Conservation (phyloP, 2,329 filamentous ascomycete species). For the Metarhizium guizhouense region DNA sequence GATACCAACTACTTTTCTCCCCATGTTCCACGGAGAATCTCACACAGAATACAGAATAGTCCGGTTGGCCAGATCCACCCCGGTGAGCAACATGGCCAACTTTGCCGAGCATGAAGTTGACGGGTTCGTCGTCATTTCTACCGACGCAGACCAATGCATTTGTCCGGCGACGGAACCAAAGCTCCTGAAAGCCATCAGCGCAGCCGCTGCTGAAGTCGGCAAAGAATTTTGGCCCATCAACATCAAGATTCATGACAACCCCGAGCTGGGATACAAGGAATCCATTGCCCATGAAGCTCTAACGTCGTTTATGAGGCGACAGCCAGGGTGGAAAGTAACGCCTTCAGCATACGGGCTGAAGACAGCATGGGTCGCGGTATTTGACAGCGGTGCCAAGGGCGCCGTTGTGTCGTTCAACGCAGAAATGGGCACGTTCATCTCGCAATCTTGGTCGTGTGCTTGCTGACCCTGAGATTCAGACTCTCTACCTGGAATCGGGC, state of each 20-base stretch:
- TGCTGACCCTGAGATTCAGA: conserved; percentile 19
- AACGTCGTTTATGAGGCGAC: conserved; percentile 24
- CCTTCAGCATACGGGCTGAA: conserved; percentile 30
- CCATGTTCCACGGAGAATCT: no score
- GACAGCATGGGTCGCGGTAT: conserved; percentile 34
- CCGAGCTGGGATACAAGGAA: conserved; percentile 31
- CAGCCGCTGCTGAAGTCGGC: conserved; percentile 10
- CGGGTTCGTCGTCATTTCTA: conserved; percentile 7
- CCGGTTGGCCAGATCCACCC: no score
- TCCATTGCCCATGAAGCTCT: conserved; percentile 30
- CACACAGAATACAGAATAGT: no score
- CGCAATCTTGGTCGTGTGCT: no score
- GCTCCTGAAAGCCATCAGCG: conserved; percentile 31
- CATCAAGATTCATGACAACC: conserved; percentile 32
- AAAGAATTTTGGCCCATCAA: conserved; percentile 25
- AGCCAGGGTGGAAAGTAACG: conserved; percentile 28
- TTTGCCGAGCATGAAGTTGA: conserved; percentile 4
- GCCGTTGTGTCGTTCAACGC: conserved; percentile 32
- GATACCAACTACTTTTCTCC: no score
- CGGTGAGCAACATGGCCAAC: background rate
- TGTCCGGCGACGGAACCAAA: background rate
- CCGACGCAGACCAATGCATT: background rate
- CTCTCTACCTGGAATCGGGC: conserved; percentile 38
- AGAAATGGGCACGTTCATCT: conserved; percentile 18
- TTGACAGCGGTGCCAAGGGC: conserved; percentile 23